Base-by-base conservation (phyloP, 495 filamentous ascomycete species). In the Neurospora sp. region DNA sequence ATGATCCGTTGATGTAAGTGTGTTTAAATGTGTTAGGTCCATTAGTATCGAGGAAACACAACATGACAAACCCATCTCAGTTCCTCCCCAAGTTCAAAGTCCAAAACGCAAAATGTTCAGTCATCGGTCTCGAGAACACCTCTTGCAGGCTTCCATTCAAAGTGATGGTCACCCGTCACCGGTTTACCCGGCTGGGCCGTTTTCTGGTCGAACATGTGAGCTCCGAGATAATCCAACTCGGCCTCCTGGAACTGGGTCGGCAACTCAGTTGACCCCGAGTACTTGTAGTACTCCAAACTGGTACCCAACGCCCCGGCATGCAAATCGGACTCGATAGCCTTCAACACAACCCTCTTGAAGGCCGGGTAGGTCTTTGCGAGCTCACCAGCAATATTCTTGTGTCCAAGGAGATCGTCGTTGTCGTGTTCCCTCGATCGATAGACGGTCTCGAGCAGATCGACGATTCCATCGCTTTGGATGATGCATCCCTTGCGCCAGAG, bases 401-500 rank as follows among this genome's bases (percentile, higher is more conserved):
- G 81, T 71, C 85, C 82, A 27, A 87, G 82, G 4, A 90, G 77
- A 71, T 87, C 80, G 42, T 80, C 71, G 47, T 76, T 74, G 18
- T 75, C 74, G 35, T 75, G 71, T 1, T 71, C 68, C 4, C 42
- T 39, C 10, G 74, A 65, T 0, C 70, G 69, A 72, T 81, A 81
- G 2, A 86, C 78, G 0, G 80, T 77, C 69, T 86, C 82, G 41
- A 92, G 83, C 41, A 92, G 77, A 71, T 90, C 87, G 6, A 85
- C 85, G 76, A 94, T 90, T 72, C 87, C 81, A 73, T 92, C 91
- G 2, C 89, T 85, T 76, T 89, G 85, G 77, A 93, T 93, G 79
- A 94, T 93, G 78, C 91, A 93, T 5, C 92, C 91, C 3, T 84
- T 87, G 2, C 89, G 87, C 92, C 91, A 93, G 74, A 93, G 89